Evolutionary conservation across 805 yeast species (phyloP), one percentile per base, ranked within the genome.

Genomic region (Sporopachydermia lactativora): DNA sequence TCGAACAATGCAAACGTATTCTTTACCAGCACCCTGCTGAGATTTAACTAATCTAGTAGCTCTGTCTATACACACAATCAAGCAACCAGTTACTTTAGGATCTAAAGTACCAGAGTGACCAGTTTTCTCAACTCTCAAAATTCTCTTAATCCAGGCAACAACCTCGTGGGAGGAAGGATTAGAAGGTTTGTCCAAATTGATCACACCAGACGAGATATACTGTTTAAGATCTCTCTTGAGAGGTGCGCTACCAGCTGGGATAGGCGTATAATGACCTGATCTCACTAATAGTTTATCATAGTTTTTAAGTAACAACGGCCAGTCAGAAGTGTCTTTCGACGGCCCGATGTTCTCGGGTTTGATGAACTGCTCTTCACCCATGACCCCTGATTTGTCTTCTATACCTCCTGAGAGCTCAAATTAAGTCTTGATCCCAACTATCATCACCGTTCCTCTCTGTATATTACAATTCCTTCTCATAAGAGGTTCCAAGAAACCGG

Each of bases 11-110:
- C 97, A 92, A 42, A 92, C 98, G 67, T 92, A 92, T 77, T 92
- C 98, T 64, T 92, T 92, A 73, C 98, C 98, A 38, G 98, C 98
- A 68, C 97, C 97, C 66, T 92, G 98, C 69, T 92, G 98, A 42
- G 96, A 84, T 65, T 92, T 92, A 51, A 92, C 98, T 58, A 92
- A 73, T 66, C 98, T 79, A 42, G 98, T 92, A 44, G 98, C 98
- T 61, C 96, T 78, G 65, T 92, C 98, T 51, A 92, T 74, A 75
- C 98, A 92, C 46, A 92, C 98, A 61, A 92, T 92, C 61, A 92
- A 72, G 71, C 98, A 92, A 50, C 98, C 98, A 39, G 98, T 92
- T 57, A 92, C 98, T 64, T 84, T 84, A 49, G 98, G 98, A 70
- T 92, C 98, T 62, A 92, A 73, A 49, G 98, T 92, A 68, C 98